Conservation (phyloP, 257 asterid genomes). For the Sherardia arvensis region DNA sequence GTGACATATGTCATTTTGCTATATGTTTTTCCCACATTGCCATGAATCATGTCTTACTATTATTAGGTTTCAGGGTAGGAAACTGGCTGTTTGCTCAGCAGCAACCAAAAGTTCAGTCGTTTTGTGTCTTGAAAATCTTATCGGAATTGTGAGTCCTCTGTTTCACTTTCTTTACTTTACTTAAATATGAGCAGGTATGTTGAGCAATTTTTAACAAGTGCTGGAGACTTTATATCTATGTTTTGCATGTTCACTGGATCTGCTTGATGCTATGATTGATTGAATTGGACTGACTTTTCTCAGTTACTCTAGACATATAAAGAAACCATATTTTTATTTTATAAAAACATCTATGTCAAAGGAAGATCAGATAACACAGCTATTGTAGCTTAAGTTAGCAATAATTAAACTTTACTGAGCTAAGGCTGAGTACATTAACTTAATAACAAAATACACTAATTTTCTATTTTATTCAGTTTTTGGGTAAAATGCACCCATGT, state of each 20-base stretch:
- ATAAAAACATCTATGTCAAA: neutral
- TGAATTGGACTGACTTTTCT: neutral
- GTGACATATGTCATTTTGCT: neutral
- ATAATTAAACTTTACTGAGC: too few relatives aligned
- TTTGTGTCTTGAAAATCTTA: constrained; percentile 80
- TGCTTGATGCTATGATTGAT: neutral
- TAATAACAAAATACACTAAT: too few relatives aligned
- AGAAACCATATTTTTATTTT: neutral
- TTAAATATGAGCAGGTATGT: constrained; percentile 60
- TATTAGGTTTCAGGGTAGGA: constrained; percentile 51
- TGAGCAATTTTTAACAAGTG: too few relatives aligned
- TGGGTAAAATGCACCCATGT: too few relatives aligned
- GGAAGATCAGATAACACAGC: neutral
- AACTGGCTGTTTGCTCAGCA: constrained; percentile 93
- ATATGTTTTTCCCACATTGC: neutral
- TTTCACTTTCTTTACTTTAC: constrained; percentile 4
- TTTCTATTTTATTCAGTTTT: neutral
- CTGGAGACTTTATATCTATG: neutral
- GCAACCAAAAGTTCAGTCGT: constrained; percentile 95
- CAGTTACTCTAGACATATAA: neutral
- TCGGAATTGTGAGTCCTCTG: constrained; percentile 53
- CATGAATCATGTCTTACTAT: neutral
- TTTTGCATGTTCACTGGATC: neutral
- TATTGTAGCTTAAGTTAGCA: neutral
- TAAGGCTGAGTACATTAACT: too few relatives aligned